Evolutionary conservation across 805 yeast genomes (phyloP).

Genomic region (Yarrowia phangngaensis): DNA sequence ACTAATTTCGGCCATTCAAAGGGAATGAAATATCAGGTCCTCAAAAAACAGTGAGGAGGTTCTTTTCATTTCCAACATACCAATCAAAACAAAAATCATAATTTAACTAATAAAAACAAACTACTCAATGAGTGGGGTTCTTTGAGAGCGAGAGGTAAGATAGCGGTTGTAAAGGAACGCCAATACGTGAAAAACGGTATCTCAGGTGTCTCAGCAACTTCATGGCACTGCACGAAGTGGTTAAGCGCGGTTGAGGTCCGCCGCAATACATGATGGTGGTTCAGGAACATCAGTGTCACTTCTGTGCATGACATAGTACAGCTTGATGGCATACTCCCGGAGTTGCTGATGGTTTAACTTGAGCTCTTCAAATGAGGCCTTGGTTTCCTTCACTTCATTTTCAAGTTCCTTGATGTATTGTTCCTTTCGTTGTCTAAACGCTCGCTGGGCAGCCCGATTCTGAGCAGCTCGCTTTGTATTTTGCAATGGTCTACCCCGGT

Average conservation of each 20-base stretch:
- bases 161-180: too few relatives aligned
- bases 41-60: too few relatives aligned
- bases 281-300: constrained; percentile 12
- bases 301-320: constrained; percentile 41
- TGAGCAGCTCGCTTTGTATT: constrained; percentile 85
- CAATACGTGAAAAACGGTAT: too few relatives aligned
- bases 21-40: too few relatives aligned
- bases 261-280: constrained; percentile 18
- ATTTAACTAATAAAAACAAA: too few relatives aligned
- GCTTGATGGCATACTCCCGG: constrained; percentile 63
- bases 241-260: neutral
- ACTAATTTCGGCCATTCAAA: too few relatives aligned
- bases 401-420: constrained; percentile 77
- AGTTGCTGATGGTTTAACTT: constrained; percentile 66
- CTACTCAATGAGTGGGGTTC: too few relatives aligned
- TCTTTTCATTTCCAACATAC: too few relatives aligned
- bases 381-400: constrained; percentile 58
- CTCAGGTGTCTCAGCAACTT: neutral
- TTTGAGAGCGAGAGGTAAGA: too few relatives aligned
- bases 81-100: too few relatives aligned
- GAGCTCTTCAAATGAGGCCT: constrained; percentile 62
- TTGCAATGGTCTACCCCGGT: constrained; percentile 46
- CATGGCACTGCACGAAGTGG: neutral
- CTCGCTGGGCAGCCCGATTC: constrained; percentile 87
- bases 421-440: constrained; percentile 82